These are phyloP conservation scores for Pittosporum tobira DNA, from an alignment of 129 eudicot genomes.

Conservation along the genomic window DNA sequence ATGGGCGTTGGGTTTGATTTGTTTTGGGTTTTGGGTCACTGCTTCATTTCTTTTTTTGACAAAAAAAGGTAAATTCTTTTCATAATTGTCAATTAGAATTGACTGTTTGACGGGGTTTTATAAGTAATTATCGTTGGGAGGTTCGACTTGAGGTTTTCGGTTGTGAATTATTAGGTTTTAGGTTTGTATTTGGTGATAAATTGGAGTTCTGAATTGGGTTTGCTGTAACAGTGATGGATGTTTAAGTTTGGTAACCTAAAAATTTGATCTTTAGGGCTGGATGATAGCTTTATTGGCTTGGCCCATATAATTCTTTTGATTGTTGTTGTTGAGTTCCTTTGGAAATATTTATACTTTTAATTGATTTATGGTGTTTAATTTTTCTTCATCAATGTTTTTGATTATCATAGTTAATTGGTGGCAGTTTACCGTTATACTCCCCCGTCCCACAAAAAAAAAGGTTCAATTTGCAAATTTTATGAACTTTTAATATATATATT, in stretches of 20 bases:
- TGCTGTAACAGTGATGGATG: background rate
- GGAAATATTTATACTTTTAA: background rate
- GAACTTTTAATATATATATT: no score
- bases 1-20: slow-evolving; percentile 53
- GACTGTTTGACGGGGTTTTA: background rate
- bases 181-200: background rate
- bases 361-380: background rate
- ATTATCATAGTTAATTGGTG: background rate
- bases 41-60: slow-evolving; percentile 32
- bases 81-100: background rate
- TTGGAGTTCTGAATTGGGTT: slow-evolving; percentile 1
- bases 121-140: background rate
- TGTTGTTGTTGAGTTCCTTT: background rate
- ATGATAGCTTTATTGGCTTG: background rate
- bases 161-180: slow-evolving; percentile 1
- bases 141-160: slow-evolving; percentile 12
- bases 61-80: slow-evolving; percentile 35
- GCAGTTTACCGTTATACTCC: no score
- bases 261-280: slow-evolving; percentile 1
- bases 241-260: background rate
- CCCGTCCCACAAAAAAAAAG: no score
- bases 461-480: no score
- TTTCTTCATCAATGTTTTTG: background rate
- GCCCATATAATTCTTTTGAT: no score
- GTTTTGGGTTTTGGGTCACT: slow-evolving; percentile 15